Percentiles rank a stretch among this genome's conserved stretches.
phyloP scores from a whole-genome alignment of 306 rosid species.

The Heteromeles arbutifolia region DNA sequence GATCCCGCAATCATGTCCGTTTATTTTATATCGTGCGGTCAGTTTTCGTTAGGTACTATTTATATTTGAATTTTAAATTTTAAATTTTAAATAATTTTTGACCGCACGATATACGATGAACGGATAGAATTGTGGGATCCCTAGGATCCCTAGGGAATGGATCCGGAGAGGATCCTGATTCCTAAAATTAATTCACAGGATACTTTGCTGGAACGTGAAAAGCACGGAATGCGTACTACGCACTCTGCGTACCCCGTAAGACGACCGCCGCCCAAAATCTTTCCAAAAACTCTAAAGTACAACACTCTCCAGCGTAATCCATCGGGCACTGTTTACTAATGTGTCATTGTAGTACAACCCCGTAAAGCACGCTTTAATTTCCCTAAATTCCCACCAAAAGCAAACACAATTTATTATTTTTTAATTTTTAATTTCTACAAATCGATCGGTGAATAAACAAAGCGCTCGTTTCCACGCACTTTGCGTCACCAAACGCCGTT shows the following conservation, averaged over 20 bases:
- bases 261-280: neutral
- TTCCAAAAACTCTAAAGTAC: neutral
- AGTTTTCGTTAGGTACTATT: too few species aligned
- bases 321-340: neutral
- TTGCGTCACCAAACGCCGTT: conserved; percentile 20
- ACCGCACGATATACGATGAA: too few species aligned
- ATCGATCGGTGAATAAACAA: neutral
- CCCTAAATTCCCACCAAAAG: neutral
- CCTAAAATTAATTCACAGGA: neutral
- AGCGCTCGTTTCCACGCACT: neutral
- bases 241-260: conserved; percentile 42
- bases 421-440: neutral
- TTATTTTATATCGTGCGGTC: too few species aligned
- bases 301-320: neutral
- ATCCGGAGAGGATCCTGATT: too few species aligned
- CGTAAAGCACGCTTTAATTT: neutral
- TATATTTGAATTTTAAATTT: too few species aligned
- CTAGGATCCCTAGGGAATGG: too few species aligned
- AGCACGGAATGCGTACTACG: conserved; percentile 44
- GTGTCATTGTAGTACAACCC: neutral
- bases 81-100: too few species aligned
- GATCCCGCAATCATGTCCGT: too few species aligned
- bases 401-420: neutral
- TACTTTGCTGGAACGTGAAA: conserved; percentile 20
- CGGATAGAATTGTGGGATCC: too few species aligned